Percentiles rank a stretch among this genome's conserved stretches.
phyloP scores from a whole-genome alignment of 139 green algal species.

The Mesotaenium endlicherianum region DNA sequence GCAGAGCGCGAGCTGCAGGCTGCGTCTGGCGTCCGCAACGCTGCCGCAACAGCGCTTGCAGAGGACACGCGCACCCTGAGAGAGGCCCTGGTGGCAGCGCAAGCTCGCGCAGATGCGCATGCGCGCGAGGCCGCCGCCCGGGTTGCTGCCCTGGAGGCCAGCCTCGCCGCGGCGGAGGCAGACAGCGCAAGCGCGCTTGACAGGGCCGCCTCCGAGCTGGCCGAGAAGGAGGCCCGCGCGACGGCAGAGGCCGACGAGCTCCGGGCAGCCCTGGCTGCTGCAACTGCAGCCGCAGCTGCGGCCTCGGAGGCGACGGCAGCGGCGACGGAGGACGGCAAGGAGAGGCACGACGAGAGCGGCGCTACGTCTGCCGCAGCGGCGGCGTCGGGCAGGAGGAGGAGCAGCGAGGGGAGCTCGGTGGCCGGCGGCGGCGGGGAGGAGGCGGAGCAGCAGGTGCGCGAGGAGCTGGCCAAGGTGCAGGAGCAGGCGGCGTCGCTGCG shows the following conservation, averaged over 20 bases:
- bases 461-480: background rate
- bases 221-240: background rate
- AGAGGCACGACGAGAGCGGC: background rate
- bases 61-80: background rate
- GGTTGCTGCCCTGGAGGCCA: background rate
- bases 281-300: background rate
- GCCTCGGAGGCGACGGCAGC: background rate
- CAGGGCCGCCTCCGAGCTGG: no score
- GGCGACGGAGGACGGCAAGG: background rate
- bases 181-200: no score
- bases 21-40: background rate
- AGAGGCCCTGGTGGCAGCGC: background rate
- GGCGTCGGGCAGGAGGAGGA: background rate
- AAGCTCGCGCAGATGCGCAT: background rate
- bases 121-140: background rate
- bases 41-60: background rate
- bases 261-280: background rate
- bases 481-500: slow-evolving; percentile 13
- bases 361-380: background rate
- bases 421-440: background rate
- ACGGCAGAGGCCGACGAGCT: background rate
- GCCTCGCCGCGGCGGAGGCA: background rate
- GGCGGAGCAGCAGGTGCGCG: background rate
- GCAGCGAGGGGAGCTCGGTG: background rate
- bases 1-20: background rate